These are phyloP conservation scores for Rhypophila decipiens DNA, from an alignment of 495 filamentous ascomycete species.

Conservation along the genomic window DNA sequence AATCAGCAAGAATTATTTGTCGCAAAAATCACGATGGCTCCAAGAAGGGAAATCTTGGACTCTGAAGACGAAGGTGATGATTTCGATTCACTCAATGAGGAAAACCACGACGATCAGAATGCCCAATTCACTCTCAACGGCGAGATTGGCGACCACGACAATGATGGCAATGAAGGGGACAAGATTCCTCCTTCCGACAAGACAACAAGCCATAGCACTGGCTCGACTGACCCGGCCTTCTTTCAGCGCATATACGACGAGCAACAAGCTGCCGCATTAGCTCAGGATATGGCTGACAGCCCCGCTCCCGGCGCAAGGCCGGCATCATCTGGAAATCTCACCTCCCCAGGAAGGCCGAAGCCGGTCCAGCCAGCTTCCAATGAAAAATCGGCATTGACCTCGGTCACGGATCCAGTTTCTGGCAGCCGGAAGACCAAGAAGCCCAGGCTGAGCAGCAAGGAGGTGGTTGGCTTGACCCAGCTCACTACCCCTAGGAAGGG, in stretches of 20 bases:
- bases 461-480: slow-evolving; percentile 16
- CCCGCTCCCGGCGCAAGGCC: not conserved
- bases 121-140: not conserved
- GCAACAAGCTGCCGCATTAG: slow-evolving; percentile 10
- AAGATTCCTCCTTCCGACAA: too few species aligned
- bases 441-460: slow-evolving; percentile 1
- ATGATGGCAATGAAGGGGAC: too few species aligned
- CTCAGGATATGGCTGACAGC: not conserved
- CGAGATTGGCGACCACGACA: not conserved
- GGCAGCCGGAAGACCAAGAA: slow-evolving; percentile 4
- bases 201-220: slow-evolving; percentile 10
- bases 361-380: not conserved
- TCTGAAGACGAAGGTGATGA: slow-evolving; percentile 26
- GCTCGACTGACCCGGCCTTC: slow-evolving; percentile 22
- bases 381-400: slow-evolving; percentile 9
- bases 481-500: slow-evolving; percentile 14
- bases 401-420: slow-evolving; percentile 12
- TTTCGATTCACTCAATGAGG: slow-evolving; percentile 8
- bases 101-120: not conserved
- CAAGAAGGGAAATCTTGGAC: slow-evolving; percentile 20
- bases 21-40: slow-evolving; percentile 9
- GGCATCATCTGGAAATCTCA: not conserved
- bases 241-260: slow-evolving; percentile 23
- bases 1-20: too few species aligned
- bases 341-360: not conserved